Conservation (phyloP, 345 rosid genomes). For the Hypericum androsaemum region DNA sequence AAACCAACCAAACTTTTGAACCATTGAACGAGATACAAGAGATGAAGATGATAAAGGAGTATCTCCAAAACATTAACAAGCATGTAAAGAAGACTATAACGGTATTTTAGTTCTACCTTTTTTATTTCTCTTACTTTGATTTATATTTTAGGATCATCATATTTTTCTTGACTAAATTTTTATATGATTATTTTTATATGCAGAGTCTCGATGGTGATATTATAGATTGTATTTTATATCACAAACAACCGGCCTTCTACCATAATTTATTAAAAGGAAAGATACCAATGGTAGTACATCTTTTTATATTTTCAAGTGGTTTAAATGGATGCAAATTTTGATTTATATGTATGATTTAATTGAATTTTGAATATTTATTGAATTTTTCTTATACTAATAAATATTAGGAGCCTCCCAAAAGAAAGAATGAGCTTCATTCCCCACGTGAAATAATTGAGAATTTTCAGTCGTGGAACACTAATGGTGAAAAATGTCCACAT, state of each 20-base stretch:
- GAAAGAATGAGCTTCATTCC: slow-evolving; percentile 38
- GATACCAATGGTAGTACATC: slow-evolving; percentile 46
- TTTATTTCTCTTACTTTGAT: background rate
- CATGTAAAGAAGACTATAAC: slow-evolving; percentile 56
- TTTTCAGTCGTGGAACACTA: slow-evolving; percentile 62
- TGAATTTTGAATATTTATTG: background rate
- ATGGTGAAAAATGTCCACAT: slow-evolving; percentile 76
- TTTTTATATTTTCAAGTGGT: too few species aligned
- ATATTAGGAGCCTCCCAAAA: slow-evolving; percentile 60
- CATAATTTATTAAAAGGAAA: slow-evolving; percentile 64
- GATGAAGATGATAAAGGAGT: slow-evolving; percentile 45
- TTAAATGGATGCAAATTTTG: too few species aligned
- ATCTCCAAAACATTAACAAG: slow-evolving; percentile 73
- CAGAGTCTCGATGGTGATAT: slow-evolving; percentile 89
- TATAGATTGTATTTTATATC: slow-evolving; percentile 69
- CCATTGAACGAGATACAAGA: slow-evolving; percentile 33
- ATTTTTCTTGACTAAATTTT: slow-evolving; percentile 7
- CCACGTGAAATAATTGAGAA: slow-evolving; percentile 27
- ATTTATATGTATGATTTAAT: too few species aligned
- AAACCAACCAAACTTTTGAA: slow-evolving; percentile 44
- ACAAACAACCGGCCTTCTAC: slow-evolving; percentile 87
- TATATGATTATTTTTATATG: background rate
- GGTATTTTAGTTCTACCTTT: background rate
- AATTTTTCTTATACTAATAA: background rate
- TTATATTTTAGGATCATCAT: background rate